These are phyloP conservation scores for Saccharomyces hybrid DNA, from an alignment of 1,139 yeast species.

Conservation along the genomic window DNA sequence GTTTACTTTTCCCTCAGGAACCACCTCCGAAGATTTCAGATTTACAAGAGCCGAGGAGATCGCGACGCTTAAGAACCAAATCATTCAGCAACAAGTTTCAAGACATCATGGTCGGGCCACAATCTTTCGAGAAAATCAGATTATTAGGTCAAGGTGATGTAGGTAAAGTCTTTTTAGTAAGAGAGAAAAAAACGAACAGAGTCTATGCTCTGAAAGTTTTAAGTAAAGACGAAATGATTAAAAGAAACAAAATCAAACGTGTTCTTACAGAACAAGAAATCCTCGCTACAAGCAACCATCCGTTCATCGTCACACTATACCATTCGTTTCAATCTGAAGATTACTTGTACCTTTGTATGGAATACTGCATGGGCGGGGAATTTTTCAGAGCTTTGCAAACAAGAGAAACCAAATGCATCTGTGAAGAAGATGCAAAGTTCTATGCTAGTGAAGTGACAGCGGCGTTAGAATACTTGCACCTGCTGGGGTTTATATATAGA, in stretches of 20 bases:
- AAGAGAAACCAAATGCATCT: conserved; percentile 74
- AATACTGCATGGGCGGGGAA: conserved; percentile 99
- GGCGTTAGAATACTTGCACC: conserved; percentile 87
- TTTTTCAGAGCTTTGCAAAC: conserved; percentile 95
- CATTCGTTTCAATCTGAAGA: conserved; percentile 96
- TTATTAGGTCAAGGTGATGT: conserved; percentile 95
- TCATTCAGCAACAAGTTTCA: conserved; percentile 57
- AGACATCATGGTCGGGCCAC: conserved; percentile 76
- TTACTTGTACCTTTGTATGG: conserved; percentile 92
- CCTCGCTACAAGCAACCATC: conserved; percentile 90
- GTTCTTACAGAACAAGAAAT: conserved; percentile 96
- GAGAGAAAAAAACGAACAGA: conserved; percentile 67
- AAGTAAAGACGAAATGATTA: conserved; percentile 87
- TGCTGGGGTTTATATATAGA: conserved; percentile 94
- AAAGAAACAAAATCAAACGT: conserved; percentile 87
- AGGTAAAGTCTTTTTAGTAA: conserved; percentile 88
- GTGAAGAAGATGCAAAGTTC: conserved; percentile 83
- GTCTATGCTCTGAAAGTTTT: conserved; percentile 90
- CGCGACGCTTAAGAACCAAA: conserved; percentile 42
- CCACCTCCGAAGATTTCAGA: conserved; percentile 6
- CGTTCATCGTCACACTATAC: conserved; percentile 90
- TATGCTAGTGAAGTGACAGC: conserved; percentile 98
- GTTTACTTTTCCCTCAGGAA: neutral
- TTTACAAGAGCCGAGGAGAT: conserved; percentile 27
- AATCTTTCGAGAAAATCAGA: conserved; percentile 80